These are phyloP conservation scores for Eucalyptus coolabah DNA, from an alignment of 345 rosid species.

Conservation along the genomic window DNA sequence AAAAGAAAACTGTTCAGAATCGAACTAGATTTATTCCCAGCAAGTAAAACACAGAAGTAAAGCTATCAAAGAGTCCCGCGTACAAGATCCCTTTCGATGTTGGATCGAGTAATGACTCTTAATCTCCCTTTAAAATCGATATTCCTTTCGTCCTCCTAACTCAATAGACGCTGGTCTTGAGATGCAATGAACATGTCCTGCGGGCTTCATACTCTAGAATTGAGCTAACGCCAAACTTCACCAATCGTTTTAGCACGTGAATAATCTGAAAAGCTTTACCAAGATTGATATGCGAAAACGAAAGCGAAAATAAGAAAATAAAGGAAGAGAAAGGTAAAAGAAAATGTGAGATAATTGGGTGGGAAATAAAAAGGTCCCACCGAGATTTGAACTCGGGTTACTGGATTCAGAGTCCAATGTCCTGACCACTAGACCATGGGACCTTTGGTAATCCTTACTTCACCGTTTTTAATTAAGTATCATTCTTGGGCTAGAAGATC, in stretches of 20 bases:
- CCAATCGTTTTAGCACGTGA: background rate
- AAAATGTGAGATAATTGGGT: background rate
- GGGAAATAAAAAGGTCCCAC: constrained; percentile 36
- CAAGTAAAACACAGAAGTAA: background rate
- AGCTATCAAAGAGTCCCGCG: background rate
- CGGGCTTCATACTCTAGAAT: background rate
- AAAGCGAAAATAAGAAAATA: background rate
- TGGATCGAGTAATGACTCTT: background rate
- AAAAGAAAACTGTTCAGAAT: background rate
- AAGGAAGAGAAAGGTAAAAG: background rate
- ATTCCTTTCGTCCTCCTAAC: background rate
- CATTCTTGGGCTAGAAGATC: too few species aligned
- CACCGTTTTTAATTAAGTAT: accelerated
- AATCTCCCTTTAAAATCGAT: background rate
- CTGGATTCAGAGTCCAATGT: constrained; percentile 94
- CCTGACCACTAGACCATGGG: constrained; percentile 92
- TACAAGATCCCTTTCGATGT: background rate
- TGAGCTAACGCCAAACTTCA: background rate
- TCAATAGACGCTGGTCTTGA: background rate
- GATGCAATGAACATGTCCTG: background rate
- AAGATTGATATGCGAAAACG: background rate
- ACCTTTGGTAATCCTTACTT: background rate
- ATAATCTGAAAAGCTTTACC: background rate
- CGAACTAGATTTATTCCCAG: background rate
- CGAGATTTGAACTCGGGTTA: constrained; percentile 98